Evolutionary conservation across 2,329 filamentous ascomycete genomes (phyloP).

Genomic region (Westerdykella aurantiaca): DNA sequence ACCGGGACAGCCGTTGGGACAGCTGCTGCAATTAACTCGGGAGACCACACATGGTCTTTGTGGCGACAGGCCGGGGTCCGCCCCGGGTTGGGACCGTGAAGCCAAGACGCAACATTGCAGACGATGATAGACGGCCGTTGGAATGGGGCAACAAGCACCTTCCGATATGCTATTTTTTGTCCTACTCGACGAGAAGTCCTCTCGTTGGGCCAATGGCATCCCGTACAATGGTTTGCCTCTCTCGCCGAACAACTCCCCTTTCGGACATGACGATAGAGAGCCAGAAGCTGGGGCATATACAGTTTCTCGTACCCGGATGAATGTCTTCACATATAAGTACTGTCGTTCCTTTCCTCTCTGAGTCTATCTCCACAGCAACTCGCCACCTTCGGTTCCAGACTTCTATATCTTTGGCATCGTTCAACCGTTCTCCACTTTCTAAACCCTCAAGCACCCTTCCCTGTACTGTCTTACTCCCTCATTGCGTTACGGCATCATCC

Average conservation of each 20-base stretch:
- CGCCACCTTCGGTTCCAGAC: conserved; percentile 1
- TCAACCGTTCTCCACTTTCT: conserved; percentile 1
- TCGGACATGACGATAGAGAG: conserved; percentile 9
- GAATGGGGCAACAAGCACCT: conserved; percentile 6
- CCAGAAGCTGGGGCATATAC: conserved; percentile 7
- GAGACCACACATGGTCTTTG: conserved; percentile 12
- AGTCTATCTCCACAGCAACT: conserved; percentile 2
- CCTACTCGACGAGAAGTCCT: conserved; percentile 1
- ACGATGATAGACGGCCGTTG: conserved; percentile 3
- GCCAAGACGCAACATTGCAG: conserved; percentile 9
- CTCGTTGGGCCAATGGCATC: conserved; percentile 10
- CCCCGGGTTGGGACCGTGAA: conserved; percentile 7
- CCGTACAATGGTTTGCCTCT: conserved; percentile 12
- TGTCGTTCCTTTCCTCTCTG: conserved; percentile 15
- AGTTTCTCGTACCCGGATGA: conserved; percentile 18
- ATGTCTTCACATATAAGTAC: conserved; percentile 7
- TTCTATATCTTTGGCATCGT: conserved; percentile 1
- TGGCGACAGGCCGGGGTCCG: conserved; percentile 16
- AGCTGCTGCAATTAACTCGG: conserved; percentile 19
- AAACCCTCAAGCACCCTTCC: neutral
- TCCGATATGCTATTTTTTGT: conserved; percentile 18
- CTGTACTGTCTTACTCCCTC: neutral
- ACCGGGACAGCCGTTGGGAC: conserved; percentile 13
- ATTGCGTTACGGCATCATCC: neutral
- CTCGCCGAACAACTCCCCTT: conserved; percentile 2